Evolutionary conservation across 225 moss, liverwort and hornwort genomes (phyloP), one percentile per base, ranked within the genome.

Genomic region (Polytrichum commune): DNA sequence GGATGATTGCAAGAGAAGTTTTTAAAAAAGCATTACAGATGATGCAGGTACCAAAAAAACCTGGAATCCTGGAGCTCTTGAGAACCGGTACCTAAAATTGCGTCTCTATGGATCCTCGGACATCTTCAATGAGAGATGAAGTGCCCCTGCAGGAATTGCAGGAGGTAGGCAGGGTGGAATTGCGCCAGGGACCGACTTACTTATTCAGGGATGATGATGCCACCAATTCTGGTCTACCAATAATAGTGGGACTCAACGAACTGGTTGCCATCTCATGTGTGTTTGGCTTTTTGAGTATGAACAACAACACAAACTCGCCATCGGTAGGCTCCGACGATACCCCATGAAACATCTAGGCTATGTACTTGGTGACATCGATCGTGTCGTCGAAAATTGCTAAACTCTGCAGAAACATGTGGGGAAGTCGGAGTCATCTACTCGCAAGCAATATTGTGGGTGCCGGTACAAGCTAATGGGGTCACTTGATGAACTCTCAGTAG

Each of bases 331-430:
- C 53, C 8, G 24, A 35, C 46, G 13, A 38, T 24, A 38, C 66
- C 33, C 19, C 66, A 46, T 46, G 22, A 46, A 46, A 23, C 20
- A 25, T 29, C 63, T 53, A 53, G 7, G 54, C n/a, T 27, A 19
- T 68, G 54, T 53, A 54, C 10, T 54, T 27, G 9, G 26, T 68
- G 68, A 23, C 29, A 16, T 18, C 26, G 8, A 25, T 67, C 18
- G 3, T 19, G 46, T 19, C 22, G 35, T 19, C 19, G 22, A 23
- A 67, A 46, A 23, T 67, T 24, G 8, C 26, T 53, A 54, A 24
- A 68, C 68, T 68, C 53, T 68, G 68, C 53, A 53, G 53, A 68
- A 18, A 26, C 46, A 68, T 68, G 54, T 27, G 54, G 67, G 53
- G 54, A 46, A 66, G 66, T 32, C 1, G 65, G 30, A 22, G 3